These are phyloP conservation scores for Daldinia sp. DNA, from an alignment of 2,329 filamentous ascomycete species.

Conservation along the genomic window DNA sequence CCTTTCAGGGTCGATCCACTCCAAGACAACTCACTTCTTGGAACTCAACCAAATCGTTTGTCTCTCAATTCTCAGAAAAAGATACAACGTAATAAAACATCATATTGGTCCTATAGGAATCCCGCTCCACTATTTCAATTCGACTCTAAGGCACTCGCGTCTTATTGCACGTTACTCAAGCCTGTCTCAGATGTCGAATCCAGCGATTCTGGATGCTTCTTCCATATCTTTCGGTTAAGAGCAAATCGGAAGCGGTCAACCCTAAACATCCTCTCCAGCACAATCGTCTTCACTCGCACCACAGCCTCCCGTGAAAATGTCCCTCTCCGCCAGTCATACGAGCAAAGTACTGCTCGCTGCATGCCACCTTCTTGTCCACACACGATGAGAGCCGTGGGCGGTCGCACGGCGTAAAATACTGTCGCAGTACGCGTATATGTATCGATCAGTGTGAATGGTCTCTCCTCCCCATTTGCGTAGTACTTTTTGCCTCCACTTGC, in stretches of 20 bases:
- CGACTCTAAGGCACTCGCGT: not conserved
- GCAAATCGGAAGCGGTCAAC: slow-evolving; percentile 13
- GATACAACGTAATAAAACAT: not conserved
- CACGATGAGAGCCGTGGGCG: not conserved
- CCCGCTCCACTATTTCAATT: not conserved
- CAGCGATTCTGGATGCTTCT: slow-evolving; percentile 4
- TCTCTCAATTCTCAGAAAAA: not conserved
- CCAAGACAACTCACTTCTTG: no score
- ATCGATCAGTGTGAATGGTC: slow-evolving; percentile 5
- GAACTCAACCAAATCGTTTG: not conserved
- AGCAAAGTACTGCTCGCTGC: not conserved
- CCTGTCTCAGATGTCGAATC: not conserved
- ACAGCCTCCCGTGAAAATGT: slow-evolving; percentile 6
- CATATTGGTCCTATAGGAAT: not conserved
- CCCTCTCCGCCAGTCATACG: slow-evolving; percentile 3
- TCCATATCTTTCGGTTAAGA: slow-evolving; percentile 5
- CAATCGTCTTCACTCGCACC: slow-evolving; percentile 3
- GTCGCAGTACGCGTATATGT: slow-evolving; percentile 6
- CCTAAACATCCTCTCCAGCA: slow-evolving; percentile 7
- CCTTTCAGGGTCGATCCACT: no score
- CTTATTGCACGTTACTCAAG: not conserved
- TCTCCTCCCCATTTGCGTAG: slow-evolving; percentile 4
- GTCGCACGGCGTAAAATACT: slow-evolving; percentile 2
- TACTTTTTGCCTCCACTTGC: not conserved
- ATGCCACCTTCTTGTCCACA: slow-evolving; percentile 1